Conservation (phyloP, 441 rosid genomes). For the Eutrema salsugineum region DNA sequence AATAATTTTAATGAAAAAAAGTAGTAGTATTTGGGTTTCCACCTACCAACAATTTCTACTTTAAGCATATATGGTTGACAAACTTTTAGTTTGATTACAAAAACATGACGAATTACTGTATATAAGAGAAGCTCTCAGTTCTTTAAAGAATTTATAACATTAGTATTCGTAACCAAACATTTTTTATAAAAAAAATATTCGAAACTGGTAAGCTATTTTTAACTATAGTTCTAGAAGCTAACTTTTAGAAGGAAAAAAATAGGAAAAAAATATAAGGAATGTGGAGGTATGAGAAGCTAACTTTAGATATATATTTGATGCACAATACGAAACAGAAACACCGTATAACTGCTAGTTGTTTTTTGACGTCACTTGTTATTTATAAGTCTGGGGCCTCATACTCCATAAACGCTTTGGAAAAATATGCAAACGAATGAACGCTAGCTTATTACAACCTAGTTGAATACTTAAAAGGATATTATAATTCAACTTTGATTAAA, state of each 20-base stretch:
- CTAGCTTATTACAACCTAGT: not conserved
- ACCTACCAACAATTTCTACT: conserved; percentile 12
- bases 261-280: not conserved
- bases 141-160: too few species aligned
- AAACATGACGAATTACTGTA: too few species aligned
- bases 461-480: not conserved
- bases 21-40: not conserved
- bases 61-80: too few species aligned
- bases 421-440: not conserved
- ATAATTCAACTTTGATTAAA: too few species aligned
- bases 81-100: too few species aligned
- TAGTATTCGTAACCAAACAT: too few species aligned
- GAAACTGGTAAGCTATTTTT: too few species aligned
- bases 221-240: too few species aligned
- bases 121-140: too few species aligned
- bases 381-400: not conserved
- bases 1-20: not conserved
- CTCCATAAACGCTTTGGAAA: too few species aligned
- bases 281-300: not conserved
- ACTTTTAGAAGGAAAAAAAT: not conserved
- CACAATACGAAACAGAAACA: not conserved
- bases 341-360: not conserved
- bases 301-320: not conserved
- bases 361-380: not conserved
- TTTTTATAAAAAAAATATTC: too few species aligned